phyloP scores from a whole-genome alignment of 805 yeast genomes.

The Kodamaea hsintzibuensis region DNA sequence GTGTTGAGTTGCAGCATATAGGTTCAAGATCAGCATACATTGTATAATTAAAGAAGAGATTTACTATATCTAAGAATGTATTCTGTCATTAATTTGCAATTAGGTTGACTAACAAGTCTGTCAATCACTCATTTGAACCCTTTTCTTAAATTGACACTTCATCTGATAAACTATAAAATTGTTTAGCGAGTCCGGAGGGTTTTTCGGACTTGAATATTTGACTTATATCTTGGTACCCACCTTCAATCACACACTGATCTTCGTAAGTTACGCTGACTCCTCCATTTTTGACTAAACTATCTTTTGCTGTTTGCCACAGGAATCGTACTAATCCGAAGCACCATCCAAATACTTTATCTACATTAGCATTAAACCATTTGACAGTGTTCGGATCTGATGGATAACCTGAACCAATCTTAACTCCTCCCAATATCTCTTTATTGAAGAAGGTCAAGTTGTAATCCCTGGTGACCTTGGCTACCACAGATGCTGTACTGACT shows the following conservation, averaged over 20 bases:
- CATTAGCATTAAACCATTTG: conserved; percentile 63
- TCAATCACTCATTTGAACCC: neutral
- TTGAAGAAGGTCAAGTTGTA: conserved; percentile 44
- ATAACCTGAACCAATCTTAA: conserved; percentile 80
- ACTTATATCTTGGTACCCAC: conserved; percentile 30
- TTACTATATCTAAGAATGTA: too few relatives aligned
- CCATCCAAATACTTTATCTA: conserved; percentile 88
- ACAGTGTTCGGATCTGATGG: conserved; percentile 90
- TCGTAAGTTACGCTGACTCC: conserved; percentile 64
- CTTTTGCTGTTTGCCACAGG: conserved; percentile 93
- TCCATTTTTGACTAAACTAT: conserved; percentile 55
- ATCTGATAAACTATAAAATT: conserved; percentile 4
- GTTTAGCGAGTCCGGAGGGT: neutral
- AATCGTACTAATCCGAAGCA: conserved; percentile 67
- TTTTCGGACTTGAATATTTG: conserved; percentile 15
- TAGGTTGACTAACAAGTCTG: too few relatives aligned
- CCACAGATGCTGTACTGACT: conserved; percentile 92
- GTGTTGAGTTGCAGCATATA: neutral
- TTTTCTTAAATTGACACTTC: neutral
- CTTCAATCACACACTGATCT: conserved; percentile 40
- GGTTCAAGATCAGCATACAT: too few relatives aligned
- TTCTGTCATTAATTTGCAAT: too few relatives aligned
- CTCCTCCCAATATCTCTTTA: conserved; percentile 33
- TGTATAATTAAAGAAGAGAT: too few relatives aligned
- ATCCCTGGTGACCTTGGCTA: conserved; percentile 96